A percentile compares a stretch with the other conserved stretches of the same genome.
These are phyloP conservation scores for Pharnaceum exiguum DNA, from an alignment of 148 eudicot species.

Conservation along the genomic window DNA sequence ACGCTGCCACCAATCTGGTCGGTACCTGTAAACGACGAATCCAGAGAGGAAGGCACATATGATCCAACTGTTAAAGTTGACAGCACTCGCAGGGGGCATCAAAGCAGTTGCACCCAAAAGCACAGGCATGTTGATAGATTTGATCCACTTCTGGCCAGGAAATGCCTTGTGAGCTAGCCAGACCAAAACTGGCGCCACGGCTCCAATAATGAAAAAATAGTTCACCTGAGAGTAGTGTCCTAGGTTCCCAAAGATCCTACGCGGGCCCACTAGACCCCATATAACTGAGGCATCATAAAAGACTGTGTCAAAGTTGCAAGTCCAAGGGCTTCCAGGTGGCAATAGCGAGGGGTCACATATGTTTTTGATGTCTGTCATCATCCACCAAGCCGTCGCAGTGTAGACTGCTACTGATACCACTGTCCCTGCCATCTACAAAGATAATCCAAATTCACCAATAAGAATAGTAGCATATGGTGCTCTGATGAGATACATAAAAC, in stretches of 20 bases:
- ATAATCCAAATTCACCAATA: background rate
- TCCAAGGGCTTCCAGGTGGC: slow-evolving; percentile 82
- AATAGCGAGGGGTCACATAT: slow-evolving; percentile 55
- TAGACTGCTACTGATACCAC: slow-evolving; percentile 67
- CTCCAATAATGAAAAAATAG: slow-evolving; percentile 82
- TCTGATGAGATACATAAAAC: background rate
- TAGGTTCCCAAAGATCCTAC: slow-evolving; percentile 75
- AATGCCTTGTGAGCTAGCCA: slow-evolving; percentile 56
- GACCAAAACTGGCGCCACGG: slow-evolving; percentile 47
- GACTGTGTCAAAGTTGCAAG: slow-evolving; percentile 68
- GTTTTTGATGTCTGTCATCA: slow-evolving; percentile 61
- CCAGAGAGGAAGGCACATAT: slow-evolving; percentile 57
- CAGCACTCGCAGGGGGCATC: slow-evolving; percentile 82
- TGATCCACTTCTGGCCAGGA: slow-evolving; percentile 63
- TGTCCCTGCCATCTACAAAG: slow-evolving; percentile 49
- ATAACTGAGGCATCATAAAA: slow-evolving; percentile 86
- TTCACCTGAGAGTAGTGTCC: slow-evolving; percentile 73
- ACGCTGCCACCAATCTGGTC: slow-evolving; percentile 67
- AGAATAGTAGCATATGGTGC: background rate
- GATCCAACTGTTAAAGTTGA: slow-evolving; percentile 79
- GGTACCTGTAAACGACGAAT: slow-evolving; percentile 41
- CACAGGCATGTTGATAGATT: slow-evolving; percentile 54
- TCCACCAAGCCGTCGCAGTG: slow-evolving; percentile 93
- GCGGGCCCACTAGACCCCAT: slow-evolving; percentile 92
- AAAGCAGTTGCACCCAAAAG: slow-evolving; percentile 49